Conservation (phyloP, 768 basidiomycete genomes). For the Boletus bicolor region DNA sequence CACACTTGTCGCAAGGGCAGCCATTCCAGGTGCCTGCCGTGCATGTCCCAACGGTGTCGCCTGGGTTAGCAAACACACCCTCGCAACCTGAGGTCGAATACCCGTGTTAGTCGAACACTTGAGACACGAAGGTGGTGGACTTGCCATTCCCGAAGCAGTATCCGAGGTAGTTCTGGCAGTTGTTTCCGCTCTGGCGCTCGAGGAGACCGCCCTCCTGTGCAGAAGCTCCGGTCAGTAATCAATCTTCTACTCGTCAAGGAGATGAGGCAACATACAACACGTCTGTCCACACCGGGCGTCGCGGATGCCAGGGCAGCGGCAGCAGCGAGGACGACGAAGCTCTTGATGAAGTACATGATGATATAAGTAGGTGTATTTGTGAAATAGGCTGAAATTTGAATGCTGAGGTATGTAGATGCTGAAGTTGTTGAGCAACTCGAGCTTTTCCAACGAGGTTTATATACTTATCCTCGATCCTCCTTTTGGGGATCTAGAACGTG, state of each 20-base stretch:
- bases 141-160: background rate
- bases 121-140: background rate
- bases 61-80: background rate
- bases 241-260: background rate
- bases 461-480: background rate
- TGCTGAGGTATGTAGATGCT: no score
- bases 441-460: background rate
- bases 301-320: background rate
- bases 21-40: background rate
- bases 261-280: background rate
- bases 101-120: background rate
- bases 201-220: background rate
- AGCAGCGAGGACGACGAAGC: background rate
- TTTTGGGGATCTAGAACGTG: background rate
- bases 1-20: conserved; percentile 3
- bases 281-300: background rate
- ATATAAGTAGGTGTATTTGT: background rate
- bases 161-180: background rate
- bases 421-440: background rate
- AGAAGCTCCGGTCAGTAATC: background rate
- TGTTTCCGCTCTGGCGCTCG: background rate
- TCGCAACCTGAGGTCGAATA: background rate
- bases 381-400: background rate
- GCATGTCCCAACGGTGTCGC: background rate
- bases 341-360: background rate